phyloP scores from a whole-genome alignment of 352 stramenopile genomes.

The Aphanomyces cochlioides region DNA sequence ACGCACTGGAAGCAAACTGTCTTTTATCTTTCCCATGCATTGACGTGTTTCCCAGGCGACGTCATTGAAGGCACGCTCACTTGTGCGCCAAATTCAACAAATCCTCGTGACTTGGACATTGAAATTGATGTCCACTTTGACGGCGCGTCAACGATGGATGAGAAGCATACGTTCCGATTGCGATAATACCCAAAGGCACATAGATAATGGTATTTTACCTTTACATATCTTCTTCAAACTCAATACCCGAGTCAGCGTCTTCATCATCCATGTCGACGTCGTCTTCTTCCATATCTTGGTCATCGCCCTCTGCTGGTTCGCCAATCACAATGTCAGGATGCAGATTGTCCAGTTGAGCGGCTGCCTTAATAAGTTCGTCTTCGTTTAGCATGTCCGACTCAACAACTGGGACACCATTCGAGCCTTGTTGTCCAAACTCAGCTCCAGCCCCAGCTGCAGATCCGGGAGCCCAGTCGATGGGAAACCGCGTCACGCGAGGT shows the following conservation, averaged over 20 bases:
- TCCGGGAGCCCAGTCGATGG: conserved; percentile 92
- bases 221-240: conserved; percentile 43
- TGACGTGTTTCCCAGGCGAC: conserved; percentile 83
- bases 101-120: conserved; percentile 94
- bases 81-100: conserved; percentile 87
- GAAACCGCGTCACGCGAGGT: conserved; percentile 92
- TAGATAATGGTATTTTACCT: background rate
- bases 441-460: conserved; percentile 34
- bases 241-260: conserved; percentile 29
- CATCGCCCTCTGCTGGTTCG: conserved; percentile 61
- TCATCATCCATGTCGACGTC: conserved; percentile 54
- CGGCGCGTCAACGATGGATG: conserved; percentile 59
- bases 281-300: conserved; percentile 56
- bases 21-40: conserved; percentile 91
- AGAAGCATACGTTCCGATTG: conserved; percentile 75
- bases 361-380: conserved; percentile 81
- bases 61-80: conserved; percentile 86
- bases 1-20: conserved; percentile 99
- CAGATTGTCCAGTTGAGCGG: conserved; percentile 79
- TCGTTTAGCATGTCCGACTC: conserved; percentile 79
- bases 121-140: conserved; percentile 79
- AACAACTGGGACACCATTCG: conserved; percentile 45
- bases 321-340: conserved; percentile 88
- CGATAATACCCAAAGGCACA: conserved; percentile 42
- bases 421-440: conserved; percentile 31